These are phyloP conservation scores for Leccinum barrowsii DNA, from an alignment of 768 basidiomycete species.

Conservation along the genomic window DNA sequence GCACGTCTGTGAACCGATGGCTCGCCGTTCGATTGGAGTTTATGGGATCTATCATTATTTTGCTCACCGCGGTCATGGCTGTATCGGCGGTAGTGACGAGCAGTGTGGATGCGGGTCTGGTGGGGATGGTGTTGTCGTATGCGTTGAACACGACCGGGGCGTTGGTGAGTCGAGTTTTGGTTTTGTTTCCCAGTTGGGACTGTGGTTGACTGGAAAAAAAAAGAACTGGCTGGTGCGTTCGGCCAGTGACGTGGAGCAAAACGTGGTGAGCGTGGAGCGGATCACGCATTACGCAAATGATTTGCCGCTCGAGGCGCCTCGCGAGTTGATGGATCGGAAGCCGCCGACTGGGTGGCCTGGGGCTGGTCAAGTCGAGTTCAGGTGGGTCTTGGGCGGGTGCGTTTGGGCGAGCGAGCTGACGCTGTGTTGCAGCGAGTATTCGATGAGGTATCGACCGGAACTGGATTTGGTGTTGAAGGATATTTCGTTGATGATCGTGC, in stretches of 20 bases:
- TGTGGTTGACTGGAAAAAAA: conserved; percentile 19
- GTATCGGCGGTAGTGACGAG: conserved; percentile 68
- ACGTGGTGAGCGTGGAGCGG: conserved; percentile 86
- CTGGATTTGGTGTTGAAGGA: conserved; percentile 78
- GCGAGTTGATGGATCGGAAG: conserved; percentile 57
- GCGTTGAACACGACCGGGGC: conserved; percentile 81
- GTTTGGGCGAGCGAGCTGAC: not conserved
- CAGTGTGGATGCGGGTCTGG: conserved; percentile 82
- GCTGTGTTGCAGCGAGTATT: conserved; percentile 50
- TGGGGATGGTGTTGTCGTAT: conserved; percentile 83
- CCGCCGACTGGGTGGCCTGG: conserved; percentile 67
- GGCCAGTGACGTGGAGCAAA: conserved; percentile 86
- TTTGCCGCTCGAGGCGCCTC: conserved; percentile 69
- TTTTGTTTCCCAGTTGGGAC: not conserved
- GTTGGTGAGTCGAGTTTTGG: conserved; percentile 45
- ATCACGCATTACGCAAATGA: conserved; percentile 74
- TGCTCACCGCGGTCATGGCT: conserved; percentile 64
- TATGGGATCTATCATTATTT: conserved; percentile 76
- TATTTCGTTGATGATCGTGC: conserved; percentile 66
- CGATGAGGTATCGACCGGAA: conserved; percentile 74
- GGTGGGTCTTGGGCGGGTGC: conserved; percentile 36
- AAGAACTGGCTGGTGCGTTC: conserved; percentile 79
- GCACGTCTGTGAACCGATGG: conserved; percentile 79
- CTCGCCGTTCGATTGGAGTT: conserved; percentile 81
- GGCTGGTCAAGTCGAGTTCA: conserved; percentile 69